A percentile compares a stretch with the other conserved stretches of the same genome.
phyloP scores from a whole-genome alignment of 257 asterid species.

The Solanum chiquidenum region DNA sequence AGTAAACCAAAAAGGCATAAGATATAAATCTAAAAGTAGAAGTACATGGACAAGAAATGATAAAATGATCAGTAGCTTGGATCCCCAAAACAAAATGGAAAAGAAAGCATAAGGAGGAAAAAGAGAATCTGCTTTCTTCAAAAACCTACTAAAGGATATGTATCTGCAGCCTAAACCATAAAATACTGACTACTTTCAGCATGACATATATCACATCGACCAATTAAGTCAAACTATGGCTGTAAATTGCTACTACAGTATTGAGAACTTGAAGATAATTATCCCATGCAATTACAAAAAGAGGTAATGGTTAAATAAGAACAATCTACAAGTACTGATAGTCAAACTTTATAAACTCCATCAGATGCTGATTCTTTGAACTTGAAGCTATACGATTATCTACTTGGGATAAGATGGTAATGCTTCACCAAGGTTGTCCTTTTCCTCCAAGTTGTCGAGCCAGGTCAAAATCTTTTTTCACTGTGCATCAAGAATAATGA shows the following conservation, averaged over 20 bases:
- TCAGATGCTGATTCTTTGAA: neutral
- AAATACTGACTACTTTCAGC: neutral
- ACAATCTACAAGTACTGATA: neutral
- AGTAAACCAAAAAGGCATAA: neutral
- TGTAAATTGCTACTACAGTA: neutral
- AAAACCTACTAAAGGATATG: neutral
- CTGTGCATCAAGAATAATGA: slow-evolving; percentile 26
- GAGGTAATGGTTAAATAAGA: neutral
- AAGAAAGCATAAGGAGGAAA: neutral
- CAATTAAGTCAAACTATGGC: neutral
- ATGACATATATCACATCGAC: neutral
- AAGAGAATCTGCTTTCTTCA: neutral
- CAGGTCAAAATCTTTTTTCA: slow-evolving; percentile 86
- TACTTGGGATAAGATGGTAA: neutral
- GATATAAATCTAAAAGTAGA: neutral
- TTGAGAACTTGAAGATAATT: neutral
- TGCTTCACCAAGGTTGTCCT: slow-evolving; percentile 67
- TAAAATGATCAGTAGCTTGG: neutral
- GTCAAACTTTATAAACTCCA: neutral
- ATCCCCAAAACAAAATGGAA: neutral
- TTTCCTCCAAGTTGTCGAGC: slow-evolving; percentile 86
- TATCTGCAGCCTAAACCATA: neutral
- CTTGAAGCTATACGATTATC: neutral
- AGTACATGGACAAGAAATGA: neutral
- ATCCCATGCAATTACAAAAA: neutral